Evolutionary conservation across 2,329 filamentous ascomycete genomes (phyloP), one percentile per base, ranked within the genome.

Genomic region (Sordariomycetes sp.): DNA sequence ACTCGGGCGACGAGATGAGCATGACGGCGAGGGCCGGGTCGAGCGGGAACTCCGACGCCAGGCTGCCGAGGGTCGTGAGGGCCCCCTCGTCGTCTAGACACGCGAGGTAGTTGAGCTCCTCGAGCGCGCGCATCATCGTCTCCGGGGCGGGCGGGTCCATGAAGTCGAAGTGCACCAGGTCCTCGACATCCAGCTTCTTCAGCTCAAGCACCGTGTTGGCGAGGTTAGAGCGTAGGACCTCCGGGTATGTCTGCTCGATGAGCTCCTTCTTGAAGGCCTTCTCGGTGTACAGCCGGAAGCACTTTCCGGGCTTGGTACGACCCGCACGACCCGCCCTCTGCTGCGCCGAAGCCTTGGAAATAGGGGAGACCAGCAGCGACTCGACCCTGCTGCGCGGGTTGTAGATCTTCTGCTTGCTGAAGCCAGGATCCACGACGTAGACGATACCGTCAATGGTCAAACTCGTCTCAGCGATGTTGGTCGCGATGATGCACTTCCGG

Each of bases 341-440:
- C 71, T 97, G 90, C 11, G 95, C 94, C 1, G 94, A 97, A 25
- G 94, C 94, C 72, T 97, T 97, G 60, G 92, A 97, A 65, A 99
- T 97, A 24, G 94, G 92, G 3, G 94, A 97, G 5, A 99, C 93
- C n/a, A 99, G 79, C 8, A 99, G 81, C 1, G 94, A 97, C 74
- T 99, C 94, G 63, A 99, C 92, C 71, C 94, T 86, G 65, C 96
- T 95, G 61, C 94, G 86, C 24, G 94, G 93, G 72, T 99, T 97
- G 79, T 97, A 99, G 62, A 97, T 94, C 74, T 97, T 99, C 69
- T 99, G 94, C 77, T 99, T 99, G 76, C 91, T 96, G 77, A 99
- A 99, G 40, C 94, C 94, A 2, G 94, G 93, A 68, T 99, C 94
- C n/a, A 99, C 93, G 37, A 99, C 94, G 68, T 97, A 99, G 40